Evolutionary conservation across 257 asterid species (phyloP).

Genomic region (Lavandula angustifolia): DNA sequence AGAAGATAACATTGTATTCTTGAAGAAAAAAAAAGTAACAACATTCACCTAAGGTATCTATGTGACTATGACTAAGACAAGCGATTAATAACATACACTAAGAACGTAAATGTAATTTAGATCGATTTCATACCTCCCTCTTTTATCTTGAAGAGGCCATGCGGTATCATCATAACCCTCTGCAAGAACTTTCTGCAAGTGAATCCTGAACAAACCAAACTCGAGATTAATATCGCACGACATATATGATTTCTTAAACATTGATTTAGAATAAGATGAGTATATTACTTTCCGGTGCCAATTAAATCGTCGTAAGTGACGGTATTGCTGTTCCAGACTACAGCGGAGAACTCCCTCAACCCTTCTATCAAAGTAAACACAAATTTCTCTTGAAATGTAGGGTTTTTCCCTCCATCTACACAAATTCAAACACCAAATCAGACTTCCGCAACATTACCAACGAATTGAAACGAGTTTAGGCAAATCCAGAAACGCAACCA

Average conservation of each 20-base stretch:
- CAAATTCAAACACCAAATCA: constrained; percentile 13
- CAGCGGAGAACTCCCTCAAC: constrained; percentile 58
- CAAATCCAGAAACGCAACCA: background rate
- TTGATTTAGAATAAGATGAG: background rate
- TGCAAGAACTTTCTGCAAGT: constrained; percentile 72
- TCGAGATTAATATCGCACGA: constrained; percentile 15
- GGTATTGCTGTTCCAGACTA: constrained; percentile 94
- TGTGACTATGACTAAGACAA: too few species aligned
- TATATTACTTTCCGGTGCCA: constrained; percentile 80
- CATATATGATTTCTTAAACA: background rate
- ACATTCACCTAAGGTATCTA: too few species aligned
- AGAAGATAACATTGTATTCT: background rate
- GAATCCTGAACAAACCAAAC: constrained; percentile 58
- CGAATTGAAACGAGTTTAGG: background rate
- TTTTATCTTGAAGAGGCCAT: constrained; percentile 84
- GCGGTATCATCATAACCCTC: constrained; percentile 76
- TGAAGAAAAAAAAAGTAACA: too few species aligned
- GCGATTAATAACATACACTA: background rate
- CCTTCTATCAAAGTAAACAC: constrained; percentile 85
- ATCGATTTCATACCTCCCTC: constrained; percentile 60
- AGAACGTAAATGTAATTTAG: constrained; percentile 3
- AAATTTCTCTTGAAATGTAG: constrained; percentile 96
- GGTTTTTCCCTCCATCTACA: constrained; percentile 88
- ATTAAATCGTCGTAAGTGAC: constrained; percentile 71
- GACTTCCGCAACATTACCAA: constrained; percentile 1